A percentile compares a stretch with the other conserved stretches of the same genome.
These are phyloP conservation scores for Globisporangium heterothallicum DNA, from an alignment of 352 stramenopile genomes.

Conservation along the genomic window DNA sequence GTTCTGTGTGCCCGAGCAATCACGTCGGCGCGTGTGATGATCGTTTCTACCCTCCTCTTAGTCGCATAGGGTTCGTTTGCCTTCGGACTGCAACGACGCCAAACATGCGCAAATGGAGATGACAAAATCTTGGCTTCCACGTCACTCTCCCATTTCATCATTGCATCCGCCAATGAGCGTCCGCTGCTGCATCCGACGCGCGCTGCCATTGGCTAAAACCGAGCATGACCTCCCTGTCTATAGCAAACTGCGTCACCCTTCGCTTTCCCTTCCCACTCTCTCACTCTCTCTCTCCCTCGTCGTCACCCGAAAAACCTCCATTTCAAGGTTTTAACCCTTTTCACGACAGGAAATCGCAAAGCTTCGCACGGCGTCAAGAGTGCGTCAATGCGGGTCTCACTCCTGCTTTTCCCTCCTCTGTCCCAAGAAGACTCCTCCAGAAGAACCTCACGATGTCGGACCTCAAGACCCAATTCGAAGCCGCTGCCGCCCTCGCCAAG, in stretches of 20 bases:
- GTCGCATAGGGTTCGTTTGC: too few relatives aligned
- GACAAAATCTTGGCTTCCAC: neutral
- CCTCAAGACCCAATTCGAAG: conserved; percentile 82
- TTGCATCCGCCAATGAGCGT: neutral
- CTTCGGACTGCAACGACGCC: too few relatives aligned
- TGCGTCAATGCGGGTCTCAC: conserved; percentile 31
- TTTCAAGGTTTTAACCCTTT: neutral
- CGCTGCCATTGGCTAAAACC: neutral
- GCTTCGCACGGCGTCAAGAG: neutral
- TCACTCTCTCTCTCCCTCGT: neutral
- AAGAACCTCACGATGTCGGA: conserved; percentile 54
- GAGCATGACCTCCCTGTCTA: neutral
- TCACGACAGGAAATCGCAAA: neutral
- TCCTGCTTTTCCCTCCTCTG: conserved; percentile 14
- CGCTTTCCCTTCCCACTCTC: neutral
- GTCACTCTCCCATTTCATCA: neutral
- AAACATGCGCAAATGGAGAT: too few relatives aligned
- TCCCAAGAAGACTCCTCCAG: conserved; percentile 3
- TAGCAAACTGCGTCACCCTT: neutral
- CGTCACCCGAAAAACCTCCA: neutral
- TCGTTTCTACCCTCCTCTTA: too few relatives aligned
- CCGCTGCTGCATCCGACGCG: neutral
- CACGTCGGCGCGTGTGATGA: too few relatives aligned
- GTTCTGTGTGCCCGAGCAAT: too few relatives aligned
- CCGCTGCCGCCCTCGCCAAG: conserved; percentile 67